Percentiles rank a stretch among this genome's conserved stretches.
Conservation (phyloP, 2,329 filamentous ascomycete species). For the Fusarium fujikuroi region DNA sequence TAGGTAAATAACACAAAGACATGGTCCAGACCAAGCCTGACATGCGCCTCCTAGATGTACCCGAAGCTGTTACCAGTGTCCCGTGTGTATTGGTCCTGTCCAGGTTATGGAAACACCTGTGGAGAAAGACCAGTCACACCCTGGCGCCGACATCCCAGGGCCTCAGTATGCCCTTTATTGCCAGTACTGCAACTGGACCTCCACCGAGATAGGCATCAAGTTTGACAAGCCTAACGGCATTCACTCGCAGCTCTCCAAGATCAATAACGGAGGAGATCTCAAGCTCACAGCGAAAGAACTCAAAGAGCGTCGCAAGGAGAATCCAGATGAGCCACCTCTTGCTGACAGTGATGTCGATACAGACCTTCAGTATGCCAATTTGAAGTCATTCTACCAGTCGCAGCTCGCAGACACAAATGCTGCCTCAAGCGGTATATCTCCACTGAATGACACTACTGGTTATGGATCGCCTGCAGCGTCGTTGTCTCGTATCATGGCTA, state of each 20-base stretch:
- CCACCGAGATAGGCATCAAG: conserved; percentile 86
- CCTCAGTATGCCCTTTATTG: conserved; percentile 79
- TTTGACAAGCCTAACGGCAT: conserved; percentile 93
- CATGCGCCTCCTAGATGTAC: conserved; percentile 72
- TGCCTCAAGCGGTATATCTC: conserved; percentile 59
- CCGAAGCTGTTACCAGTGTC: conserved; percentile 95
- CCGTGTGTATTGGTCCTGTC: conserved; percentile 84
- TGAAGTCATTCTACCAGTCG: conserved; percentile 83
- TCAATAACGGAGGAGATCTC: conserved; percentile 70
- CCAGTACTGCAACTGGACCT: conserved; percentile 93
- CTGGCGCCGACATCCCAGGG: conserved; percentile 53
- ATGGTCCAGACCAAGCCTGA: conserved; percentile 30
- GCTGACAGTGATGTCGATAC: conserved; percentile 64
- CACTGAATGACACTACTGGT: conserved; percentile 55
- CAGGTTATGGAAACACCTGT: conserved; percentile 75
- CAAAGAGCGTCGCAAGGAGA: conserved; percentile 63
- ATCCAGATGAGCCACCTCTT: conserved; percentile 51
- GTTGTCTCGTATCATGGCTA: conserved; percentile 87
- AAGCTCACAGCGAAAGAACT: conserved; percentile 63
- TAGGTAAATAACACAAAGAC: conserved; percentile 65
- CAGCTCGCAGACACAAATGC: conserved; percentile 75
- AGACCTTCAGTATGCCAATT: conserved; percentile 77
- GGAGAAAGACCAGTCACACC: conserved; percentile 53
- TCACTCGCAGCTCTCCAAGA: conserved; percentile 78
- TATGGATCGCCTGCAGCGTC: conserved; percentile 82